Conservation (phyloP, 148 eudicot species). For the Euryodendron excelsum region DNA sequence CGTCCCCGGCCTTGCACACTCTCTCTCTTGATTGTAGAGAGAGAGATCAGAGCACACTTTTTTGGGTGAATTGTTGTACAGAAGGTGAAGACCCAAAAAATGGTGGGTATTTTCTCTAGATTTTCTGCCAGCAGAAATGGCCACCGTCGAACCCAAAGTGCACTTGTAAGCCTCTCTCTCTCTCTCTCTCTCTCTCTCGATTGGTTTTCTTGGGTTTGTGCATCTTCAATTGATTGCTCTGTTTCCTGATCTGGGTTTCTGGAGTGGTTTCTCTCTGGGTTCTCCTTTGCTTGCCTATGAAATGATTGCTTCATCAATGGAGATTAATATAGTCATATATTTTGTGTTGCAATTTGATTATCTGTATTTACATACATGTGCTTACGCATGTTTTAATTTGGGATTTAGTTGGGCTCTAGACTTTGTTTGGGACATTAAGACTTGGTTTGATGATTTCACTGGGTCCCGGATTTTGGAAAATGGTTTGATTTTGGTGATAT, state of each 20-base stretch:
- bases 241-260: neutral
- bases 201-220: neutral
- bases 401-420: neutral
- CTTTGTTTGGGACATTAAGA: neutral
- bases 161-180: constrained; percentile 33
- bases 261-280: neutral
- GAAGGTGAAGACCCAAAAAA: constrained; percentile 7
- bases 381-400: neutral
- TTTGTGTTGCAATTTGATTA: neutral
- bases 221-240: neutral
- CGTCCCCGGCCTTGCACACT: neutral
- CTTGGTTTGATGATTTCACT: neutral
- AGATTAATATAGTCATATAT: neutral
- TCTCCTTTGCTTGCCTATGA: neutral
- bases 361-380: neutral
- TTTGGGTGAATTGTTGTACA: constrained; percentile 7
- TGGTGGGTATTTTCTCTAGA: constrained; percentile 57
- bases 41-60: neutral
- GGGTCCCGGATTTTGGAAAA: neutral
- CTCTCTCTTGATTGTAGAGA: neutral
- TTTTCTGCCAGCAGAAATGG: constrained; percentile 38
- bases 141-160: constrained; percentile 48
- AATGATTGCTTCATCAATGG: neutral
- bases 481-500: too few relatives aligned
- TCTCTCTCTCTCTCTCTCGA: neutral